Conservation (phyloP, 106 monocot species). For the Platanthera guangdongensis region DNA sequence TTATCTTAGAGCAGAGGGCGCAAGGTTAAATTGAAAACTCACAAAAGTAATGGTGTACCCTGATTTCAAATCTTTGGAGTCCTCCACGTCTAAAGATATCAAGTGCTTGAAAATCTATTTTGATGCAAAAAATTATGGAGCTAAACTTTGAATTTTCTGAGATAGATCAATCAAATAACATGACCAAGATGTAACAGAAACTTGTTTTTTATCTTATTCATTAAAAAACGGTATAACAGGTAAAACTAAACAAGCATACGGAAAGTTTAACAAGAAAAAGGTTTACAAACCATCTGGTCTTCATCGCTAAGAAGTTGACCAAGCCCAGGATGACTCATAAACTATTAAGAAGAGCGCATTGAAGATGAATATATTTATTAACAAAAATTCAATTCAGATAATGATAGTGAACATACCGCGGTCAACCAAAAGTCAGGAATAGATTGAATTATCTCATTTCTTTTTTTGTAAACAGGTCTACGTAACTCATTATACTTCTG, state of each 20-base stretch:
- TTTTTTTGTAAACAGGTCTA: conserved; percentile 58
- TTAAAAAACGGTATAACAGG: no score
- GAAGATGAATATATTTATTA: not conserved
- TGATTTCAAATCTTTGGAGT: conserved; percentile 78
- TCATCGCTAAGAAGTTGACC: conserved; percentile 52
- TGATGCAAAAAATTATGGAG: not conserved
- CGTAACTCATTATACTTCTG: conserved; percentile 92
- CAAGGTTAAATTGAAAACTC: conserved; percentile 17
- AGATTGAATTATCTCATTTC: conserved; percentile 69
- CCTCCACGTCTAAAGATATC: conserved; percentile 78
- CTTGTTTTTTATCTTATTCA: no score
- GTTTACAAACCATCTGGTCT: conserved; percentile 48
- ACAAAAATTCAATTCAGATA: not conserved
- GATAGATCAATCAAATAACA: not conserved
- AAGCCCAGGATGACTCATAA: conserved; percentile 57
- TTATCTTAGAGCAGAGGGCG: no score
- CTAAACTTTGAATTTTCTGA: not conserved
- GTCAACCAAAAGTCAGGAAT: conserved; percentile 99
- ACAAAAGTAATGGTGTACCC: conserved; percentile 85
- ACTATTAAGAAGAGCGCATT: conserved; percentile 21
- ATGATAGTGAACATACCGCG: conserved; percentile 37
- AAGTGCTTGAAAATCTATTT: conserved; percentile 71
- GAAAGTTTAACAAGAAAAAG: no score
- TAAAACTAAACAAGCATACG: no score
- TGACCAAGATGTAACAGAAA: not conserved